Evolutionary conservation across 768 basidiomycete species (phyloP).

Genomic region (Naematelia aurantialba): DNA sequence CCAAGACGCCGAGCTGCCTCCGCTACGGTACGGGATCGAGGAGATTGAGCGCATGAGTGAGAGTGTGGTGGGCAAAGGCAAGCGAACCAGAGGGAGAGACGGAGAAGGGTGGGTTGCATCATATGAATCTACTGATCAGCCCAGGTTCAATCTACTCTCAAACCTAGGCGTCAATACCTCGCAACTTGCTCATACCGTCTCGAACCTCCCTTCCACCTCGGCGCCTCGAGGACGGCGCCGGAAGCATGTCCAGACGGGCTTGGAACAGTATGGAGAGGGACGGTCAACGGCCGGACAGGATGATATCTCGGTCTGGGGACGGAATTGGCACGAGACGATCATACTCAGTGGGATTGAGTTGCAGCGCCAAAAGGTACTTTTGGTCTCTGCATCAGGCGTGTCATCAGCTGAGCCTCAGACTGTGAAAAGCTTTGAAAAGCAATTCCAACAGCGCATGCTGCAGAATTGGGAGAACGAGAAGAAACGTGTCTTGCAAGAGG

Average conservation of each 20-base stretch:
- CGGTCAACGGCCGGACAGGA: conserved; percentile 13
- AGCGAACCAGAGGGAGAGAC: conserved; percentile 20
- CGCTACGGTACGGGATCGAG: conserved; percentile 83
- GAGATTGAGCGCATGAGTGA: conserved; percentile 93
- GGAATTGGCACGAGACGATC: conserved; percentile 45
- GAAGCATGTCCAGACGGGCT: background rate
- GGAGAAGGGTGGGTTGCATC: conserved; percentile 32
- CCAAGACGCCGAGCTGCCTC: conserved; percentile 67
- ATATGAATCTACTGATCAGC: conserved; percentile 7
- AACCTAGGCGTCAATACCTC: conserved; percentile 90
- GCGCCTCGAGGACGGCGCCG: conserved; percentile 5
- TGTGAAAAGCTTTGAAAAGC: conserved; percentile 36
- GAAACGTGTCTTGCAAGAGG: conserved; percentile 38
- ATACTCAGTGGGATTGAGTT: conserved; percentile 42
- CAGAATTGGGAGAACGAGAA: conserved; percentile 45
- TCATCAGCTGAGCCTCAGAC: conserved; percentile 17
- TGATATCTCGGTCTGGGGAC: conserved; percentile 38
- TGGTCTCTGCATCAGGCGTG: background rate
- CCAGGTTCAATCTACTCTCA: conserved; percentile 70
- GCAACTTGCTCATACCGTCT: conserved; percentile 73
- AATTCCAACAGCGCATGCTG: conserved; percentile 39
- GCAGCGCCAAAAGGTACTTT: conserved; percentile 36
- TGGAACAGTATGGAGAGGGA: background rate
- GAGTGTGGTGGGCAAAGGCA: conserved; percentile 56
- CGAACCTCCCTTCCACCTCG: conserved; percentile 26